Base-by-base conservation (phyloP, 2,329 filamentous ascomycete genomes). In the Chaetomiaceae sp. region DNA sequence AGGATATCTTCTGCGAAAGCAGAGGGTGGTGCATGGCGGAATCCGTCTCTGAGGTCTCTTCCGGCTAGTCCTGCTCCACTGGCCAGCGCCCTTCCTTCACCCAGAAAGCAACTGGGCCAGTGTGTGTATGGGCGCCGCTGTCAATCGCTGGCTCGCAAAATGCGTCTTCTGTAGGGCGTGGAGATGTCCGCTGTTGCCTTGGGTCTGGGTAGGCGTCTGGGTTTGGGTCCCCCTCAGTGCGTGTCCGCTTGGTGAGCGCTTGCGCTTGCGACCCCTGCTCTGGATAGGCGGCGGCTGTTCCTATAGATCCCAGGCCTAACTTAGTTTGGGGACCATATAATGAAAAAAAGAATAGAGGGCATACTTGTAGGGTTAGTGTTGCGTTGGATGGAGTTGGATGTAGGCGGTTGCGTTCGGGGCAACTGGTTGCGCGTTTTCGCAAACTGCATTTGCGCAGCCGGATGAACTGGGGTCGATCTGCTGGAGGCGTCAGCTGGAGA, bases 31-130 rank as follows among this genome's bases (percentile, higher is more conserved):
- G 37, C 31, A 51, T 55, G 12, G 36, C 42, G 8, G 42, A 48
- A 40, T 40, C 46, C 17, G 17, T 48, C 12, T 8, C 17, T 48
- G 37, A 33, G 27, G 27, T 49, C 64, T 72, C 63, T 72, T 74
- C 60, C 53, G 63, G 66, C 64, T 61, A 71, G 61, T 42, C 27
- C 47, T 49, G 25, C 47, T 72, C 63, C 61, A 73, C 69, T 42
- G 47, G 54, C 59, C 54, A 61, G 56, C 50, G 50, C 27, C 48
- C 47, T 57, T 59, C 47, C 48, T 55, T 43, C 25, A 29, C 47
- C 59, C 47, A 61, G 48, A 53, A 55, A 36, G 42, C 40, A 59
- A 57, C 37, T 12, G 50, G 56, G 44, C 53, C 43, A 49, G 22
- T 55, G 15, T 56, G 46, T 55, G 48, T 40, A 25, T 51, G 6